These are phyloP conservation scores for Triticum turgidum DNA, from an alignment of 176 grass and related monocot species.

Conservation along the genomic window DNA sequence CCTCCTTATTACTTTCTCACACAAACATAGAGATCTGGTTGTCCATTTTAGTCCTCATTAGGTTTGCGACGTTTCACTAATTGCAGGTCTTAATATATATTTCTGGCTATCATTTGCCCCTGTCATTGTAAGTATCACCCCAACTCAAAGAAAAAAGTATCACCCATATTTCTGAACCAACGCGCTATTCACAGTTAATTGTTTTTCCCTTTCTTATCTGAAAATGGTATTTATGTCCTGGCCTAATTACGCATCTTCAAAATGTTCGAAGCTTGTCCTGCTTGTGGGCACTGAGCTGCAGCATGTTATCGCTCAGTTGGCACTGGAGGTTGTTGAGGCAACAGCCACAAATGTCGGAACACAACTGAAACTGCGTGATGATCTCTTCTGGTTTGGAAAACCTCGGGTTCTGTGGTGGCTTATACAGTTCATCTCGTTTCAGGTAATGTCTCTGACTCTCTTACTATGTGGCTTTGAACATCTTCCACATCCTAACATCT, in stretches of 20 bases:
- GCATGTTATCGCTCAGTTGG: slow-evolving; percentile 82
- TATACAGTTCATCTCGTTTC: slow-evolving; percentile 99
- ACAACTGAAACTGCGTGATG: slow-evolving; percentile 89
- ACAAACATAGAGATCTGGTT: background rate
- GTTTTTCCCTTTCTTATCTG: background rate
- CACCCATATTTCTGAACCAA: background rate
- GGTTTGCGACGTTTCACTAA: slow-evolving; percentile 9
- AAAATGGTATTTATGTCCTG: slow-evolving; percentile 10
- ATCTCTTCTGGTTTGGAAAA: slow-evolving; percentile 98
- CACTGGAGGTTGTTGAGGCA: slow-evolving; percentile 75
- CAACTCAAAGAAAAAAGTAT: slow-evolving; percentile 30
- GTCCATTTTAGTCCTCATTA: background rate
- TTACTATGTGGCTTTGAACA: background rate
- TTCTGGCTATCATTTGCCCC: slow-evolving; percentile 93
- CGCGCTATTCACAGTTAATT: background rate
- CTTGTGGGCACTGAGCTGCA: slow-evolving; percentile 87
- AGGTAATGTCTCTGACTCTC: slow-evolving; percentile 46
- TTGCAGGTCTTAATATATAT: slow-evolving; percentile 96
- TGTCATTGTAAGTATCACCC: slow-evolving; percentile 64
- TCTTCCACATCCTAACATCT: slow-evolving; percentile 23
- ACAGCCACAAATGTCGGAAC: slow-evolving; percentile 64
- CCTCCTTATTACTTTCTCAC: background rate
- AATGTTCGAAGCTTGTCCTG: slow-evolving; percentile 59
- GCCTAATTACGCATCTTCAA: slow-evolving; percentile 4
- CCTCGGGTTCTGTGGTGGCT: slow-evolving; percentile 86